phyloP scores from a whole-genome alignment of 1,139 yeast genomes.

The Kodamaea sp. region DNA sequence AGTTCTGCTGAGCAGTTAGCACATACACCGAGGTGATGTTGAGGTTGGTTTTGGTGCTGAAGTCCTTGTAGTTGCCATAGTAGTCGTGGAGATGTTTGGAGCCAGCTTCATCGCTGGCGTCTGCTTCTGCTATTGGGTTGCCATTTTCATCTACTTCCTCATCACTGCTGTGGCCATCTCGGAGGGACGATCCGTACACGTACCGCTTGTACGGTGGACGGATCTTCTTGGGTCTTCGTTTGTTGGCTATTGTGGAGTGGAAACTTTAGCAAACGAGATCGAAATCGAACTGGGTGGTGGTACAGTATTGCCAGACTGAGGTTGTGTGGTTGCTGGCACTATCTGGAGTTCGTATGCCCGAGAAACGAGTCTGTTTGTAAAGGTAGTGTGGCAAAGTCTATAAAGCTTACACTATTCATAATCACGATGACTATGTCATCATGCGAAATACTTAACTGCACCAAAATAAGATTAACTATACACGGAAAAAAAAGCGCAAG shows the following conservation, averaged over 20 bases:
- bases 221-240: conserved; percentile 78
- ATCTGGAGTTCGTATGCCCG: no score
- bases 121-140: conserved; percentile 25
- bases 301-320: no score
- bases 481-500: neutral
- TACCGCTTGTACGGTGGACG: conserved; percentile 77
- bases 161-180: conserved; percentile 30
- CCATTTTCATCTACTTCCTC: conserved; percentile 38
- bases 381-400: no score
- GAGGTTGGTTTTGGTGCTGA: conserved; percentile 27
- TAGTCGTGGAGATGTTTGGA: conserved; percentile 12
- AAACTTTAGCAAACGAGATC: no score
- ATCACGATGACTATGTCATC: conserved; percentile 1
- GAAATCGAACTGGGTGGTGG: no score
- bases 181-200: conserved; percentile 61
- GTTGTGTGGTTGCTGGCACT: no score
- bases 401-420: neutral
- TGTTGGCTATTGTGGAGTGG: conserved; percentile 73
- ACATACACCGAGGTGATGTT: conserved; percentile 39
- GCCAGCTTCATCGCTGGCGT: conserved; percentile 5
- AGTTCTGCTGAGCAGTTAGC: conserved; percentile 25
- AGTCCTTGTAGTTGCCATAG: conserved; percentile 28
- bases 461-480: neutral
- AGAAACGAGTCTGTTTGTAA: no score
- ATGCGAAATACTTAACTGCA: neutral